phyloP scores from a whole-genome alignment of 192 early-diverging fungal genomes.

The Umbelopsis vinacea region DNA sequence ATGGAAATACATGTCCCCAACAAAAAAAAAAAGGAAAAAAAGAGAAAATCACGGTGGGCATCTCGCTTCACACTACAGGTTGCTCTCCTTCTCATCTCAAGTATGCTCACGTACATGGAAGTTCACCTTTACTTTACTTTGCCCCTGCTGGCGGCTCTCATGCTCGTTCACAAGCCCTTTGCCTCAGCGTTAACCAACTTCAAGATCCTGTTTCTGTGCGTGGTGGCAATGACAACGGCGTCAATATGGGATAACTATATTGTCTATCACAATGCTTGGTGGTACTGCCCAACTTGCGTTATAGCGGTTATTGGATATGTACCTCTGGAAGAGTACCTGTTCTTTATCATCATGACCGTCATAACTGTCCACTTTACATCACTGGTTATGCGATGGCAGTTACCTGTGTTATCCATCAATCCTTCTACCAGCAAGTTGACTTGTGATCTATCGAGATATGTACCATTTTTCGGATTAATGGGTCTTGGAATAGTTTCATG shows the following conservation, averaged over 20 bases:
- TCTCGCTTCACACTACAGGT: neutral
- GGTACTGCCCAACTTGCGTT: slow-evolving; percentile 51
- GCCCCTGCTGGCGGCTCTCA: slow-evolving; percentile 40
- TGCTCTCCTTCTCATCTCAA: slow-evolving; percentile 15
- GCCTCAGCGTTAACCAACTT: slow-evolving; percentile 31
- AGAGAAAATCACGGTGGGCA: neutral
- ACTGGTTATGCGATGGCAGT: slow-evolving; percentile 41
- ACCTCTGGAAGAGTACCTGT: slow-evolving; percentile 62
- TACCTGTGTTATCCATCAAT: slow-evolving; percentile 37
- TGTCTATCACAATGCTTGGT: slow-evolving; percentile 57
- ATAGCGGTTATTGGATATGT: slow-evolving; percentile 59
- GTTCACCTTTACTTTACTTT: slow-evolving; percentile 57
- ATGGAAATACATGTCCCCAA: too few species aligned
- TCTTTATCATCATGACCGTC: slow-evolving; percentile 59
- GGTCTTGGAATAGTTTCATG: slow-evolving; percentile 29
- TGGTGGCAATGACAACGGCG: slow-evolving; percentile 52
- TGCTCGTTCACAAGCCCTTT: slow-evolving; percentile 39
- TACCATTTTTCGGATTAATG: slow-evolving; percentile 32
- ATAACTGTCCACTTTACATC: slow-evolving; percentile 44
- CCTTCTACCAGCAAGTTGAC: neutral
- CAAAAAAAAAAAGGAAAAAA: neutral
- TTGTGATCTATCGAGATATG: slow-evolving; percentile 22
- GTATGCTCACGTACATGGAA: slow-evolving; percentile 55
- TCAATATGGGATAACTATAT: slow-evolving; percentile 64
- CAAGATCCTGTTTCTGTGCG: slow-evolving; percentile 36